These are phyloP conservation scores for Hypoxylon lienhwacheense DNA, from an alignment of 495 filamentous ascomycete genomes.

Conservation along the genomic window DNA sequence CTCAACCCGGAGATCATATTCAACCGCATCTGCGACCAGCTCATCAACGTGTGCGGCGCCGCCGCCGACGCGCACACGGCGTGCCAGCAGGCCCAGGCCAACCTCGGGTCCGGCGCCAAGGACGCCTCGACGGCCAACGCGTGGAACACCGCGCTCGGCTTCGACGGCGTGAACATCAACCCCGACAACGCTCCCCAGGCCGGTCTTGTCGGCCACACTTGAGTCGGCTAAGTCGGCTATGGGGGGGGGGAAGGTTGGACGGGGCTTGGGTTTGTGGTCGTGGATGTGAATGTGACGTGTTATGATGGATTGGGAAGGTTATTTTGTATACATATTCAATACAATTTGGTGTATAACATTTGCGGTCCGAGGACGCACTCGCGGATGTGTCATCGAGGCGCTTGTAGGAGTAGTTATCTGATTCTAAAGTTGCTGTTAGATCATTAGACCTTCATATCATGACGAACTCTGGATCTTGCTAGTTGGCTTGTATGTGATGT, in stretches of 20 bases:
- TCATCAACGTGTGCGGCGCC: constrained; percentile 59
- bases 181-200: constrained; percentile 44
- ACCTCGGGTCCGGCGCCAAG: constrained; percentile 44
- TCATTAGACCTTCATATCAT: too few species aligned
- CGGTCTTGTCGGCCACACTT: constrained; percentile 45
- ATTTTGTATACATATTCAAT: constrained; percentile 20
- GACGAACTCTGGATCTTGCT: too few species aligned
- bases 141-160: constrained; percentile 50
- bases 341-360: constrained; percentile 3
- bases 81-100: constrained; percentile 47
- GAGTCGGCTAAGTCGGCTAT: constrained; percentile 4
- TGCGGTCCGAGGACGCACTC: too few species aligned
- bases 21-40: constrained; percentile 65
- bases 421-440: too few species aligned
- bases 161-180: constrained; percentile 46
- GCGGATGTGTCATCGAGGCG: too few species aligned
- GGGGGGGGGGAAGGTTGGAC: background rate
- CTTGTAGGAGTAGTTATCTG: too few species aligned
- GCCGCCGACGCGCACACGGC: constrained; percentile 56
- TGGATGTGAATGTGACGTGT: too few species aligned
- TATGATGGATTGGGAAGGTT: constrained; percentile 26
- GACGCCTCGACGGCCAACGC: constrained; percentile 47
- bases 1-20: constrained; percentile 66
- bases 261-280: background rate
- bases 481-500: too few species aligned